Percentiles rank a stretch among this genome's conserved stretches.
phyloP scores from a whole-genome alignment of 148 eudicot species.

The Polygonum aviculare region DNA sequence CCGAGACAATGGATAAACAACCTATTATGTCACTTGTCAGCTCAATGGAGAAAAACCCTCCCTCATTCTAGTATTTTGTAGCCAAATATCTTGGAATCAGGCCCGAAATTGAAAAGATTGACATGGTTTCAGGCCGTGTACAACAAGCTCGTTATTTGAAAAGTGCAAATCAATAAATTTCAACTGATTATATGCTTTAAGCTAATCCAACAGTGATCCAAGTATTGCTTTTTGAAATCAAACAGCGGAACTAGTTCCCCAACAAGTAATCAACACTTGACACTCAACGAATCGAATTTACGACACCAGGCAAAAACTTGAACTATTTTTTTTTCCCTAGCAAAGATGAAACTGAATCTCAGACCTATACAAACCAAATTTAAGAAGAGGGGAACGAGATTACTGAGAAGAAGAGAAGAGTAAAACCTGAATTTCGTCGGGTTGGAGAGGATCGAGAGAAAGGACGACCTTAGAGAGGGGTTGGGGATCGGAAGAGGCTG shows the following conservation, averaged over 20 bases:
- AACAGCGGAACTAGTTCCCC: not conserved
- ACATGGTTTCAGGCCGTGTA: not conserved
- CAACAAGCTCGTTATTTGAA: not conserved
- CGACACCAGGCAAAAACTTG: not conserved
- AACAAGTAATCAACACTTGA: not conserved
- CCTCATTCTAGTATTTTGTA: not conserved
- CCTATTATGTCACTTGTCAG: not conserved
- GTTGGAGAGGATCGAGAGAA: conserved; percentile 71
- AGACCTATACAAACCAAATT: not conserved
- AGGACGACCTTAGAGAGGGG: conserved; percentile 69
- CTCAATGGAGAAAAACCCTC: not conserved
- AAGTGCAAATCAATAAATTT: not conserved
- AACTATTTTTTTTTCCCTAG: not conserved
- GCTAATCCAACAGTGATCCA: not conserved
- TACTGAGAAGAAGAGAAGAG: not conserved
- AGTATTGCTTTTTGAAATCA: not conserved
- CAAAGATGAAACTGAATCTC: not conserved
- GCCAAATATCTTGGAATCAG: not conserved
- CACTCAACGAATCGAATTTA: not conserved
- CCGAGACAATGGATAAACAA: not conserved
- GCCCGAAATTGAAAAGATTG: not conserved
- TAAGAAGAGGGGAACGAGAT: not conserved
- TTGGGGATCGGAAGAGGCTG: conserved; percentile 34
- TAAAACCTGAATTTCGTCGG: conserved; percentile 41
- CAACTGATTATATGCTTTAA: not conserved